Base-by-base conservation (phyloP, 768 basidiomycete species). In the Lactifluus echinatus region DNA sequence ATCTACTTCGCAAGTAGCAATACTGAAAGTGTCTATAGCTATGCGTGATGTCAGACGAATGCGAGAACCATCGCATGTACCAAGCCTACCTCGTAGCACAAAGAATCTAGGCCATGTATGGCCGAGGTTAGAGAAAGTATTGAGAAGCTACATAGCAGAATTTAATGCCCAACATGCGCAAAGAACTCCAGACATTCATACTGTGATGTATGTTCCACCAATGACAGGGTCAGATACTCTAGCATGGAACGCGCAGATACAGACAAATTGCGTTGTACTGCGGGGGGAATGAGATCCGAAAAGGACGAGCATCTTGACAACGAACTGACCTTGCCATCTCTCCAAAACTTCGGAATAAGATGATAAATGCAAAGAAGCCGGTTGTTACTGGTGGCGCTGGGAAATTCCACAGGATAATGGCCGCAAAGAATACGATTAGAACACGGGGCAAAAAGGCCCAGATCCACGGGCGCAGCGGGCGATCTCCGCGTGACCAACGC, bases 81-180 rank as follows among this genome's bases (percentile, higher is more conserved):
- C 1, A 14, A 34, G 55, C 64, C n/a, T 31, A 80, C 89, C 93
- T 74, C 93, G 90, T 17, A 99, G 76, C 39, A 99, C 85, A 66
- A 98, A 94, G 73, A 85, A 96, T 65, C 88, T 85, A 6, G 96
- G 96, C 95, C 96, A 98, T 3, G 95, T 98, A n/a, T 95, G 92
- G 36, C 96, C 96, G 63, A 99, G 81, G 69, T 99, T 99, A 15
- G 86, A 81, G 64, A 96, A 89, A 6, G 96, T 99, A 69, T 97
- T 97, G 39, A 99, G 73, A 8, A 99, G 76, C 92, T 97, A 65
- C 15, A 43, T 26, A 24, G 4, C 28, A 46, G 63, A 46, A n/a
- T 21, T 61, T 29, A 62, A 40, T 17, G 42, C 36, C 29, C 8
- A 40, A 34, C 21, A 24, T 6, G 26, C 28, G 12, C 28, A 31